Conservation (phyloP, 2,329 filamentous ascomycete species). For the Pezicula carpinea region DNA sequence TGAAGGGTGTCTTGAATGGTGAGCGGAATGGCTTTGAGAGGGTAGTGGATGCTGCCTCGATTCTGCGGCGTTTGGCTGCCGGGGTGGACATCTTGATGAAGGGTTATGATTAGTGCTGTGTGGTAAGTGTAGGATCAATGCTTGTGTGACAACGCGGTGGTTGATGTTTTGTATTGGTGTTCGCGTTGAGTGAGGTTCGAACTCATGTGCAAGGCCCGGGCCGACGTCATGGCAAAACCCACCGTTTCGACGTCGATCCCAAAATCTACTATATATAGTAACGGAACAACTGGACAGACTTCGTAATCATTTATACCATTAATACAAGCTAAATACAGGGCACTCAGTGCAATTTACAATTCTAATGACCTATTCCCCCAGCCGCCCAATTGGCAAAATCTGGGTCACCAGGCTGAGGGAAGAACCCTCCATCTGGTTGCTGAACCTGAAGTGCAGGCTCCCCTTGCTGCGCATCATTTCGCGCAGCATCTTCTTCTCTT, state of each 20-base stretch:
- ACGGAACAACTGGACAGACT: too few species aligned
- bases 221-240: not conserved
- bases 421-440: conserved; percentile 48
- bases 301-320: not conserved
- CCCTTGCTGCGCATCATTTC: conserved; percentile 24
- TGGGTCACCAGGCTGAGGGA: conserved; percentile 62
- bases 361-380: conserved; percentile 60
- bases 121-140: conserved; percentile 20
- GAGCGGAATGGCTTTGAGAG: conserved; percentile 70
- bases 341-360: conserved; percentile 4
- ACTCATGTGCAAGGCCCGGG: too few species aligned
- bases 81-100: conserved; percentile 40
- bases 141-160: not conserved
- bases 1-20: conserved; percentile 49
- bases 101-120: conserved; percentile 21
- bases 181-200: too few species aligned
- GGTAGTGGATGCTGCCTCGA: conserved; percentile 51
- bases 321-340: conserved; percentile 13
- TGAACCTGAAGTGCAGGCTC: conserved; percentile 15
- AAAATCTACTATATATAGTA: not conserved
- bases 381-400: conserved; percentile 60
- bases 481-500: conserved; percentile 34
- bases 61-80: conserved; percentile 57
- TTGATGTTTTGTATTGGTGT: too few species aligned
- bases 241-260: not conserved